phyloP scores from a whole-genome alignment of 108 stramenopile genomes.

The Nitzschia sp. region DNA sequence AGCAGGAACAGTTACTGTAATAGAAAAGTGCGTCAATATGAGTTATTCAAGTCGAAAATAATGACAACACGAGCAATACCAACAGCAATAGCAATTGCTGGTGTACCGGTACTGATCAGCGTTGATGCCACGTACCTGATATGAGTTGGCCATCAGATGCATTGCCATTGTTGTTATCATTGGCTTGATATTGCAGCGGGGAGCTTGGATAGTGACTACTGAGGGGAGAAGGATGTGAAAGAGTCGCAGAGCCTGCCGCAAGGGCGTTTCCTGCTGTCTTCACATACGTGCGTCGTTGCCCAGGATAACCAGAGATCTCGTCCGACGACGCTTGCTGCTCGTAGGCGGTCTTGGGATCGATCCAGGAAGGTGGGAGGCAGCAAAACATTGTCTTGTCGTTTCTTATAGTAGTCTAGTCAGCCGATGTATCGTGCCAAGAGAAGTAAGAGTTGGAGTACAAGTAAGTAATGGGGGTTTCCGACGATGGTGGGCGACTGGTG shows the following conservation, averaged over 20 bases:
- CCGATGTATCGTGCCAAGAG: no score
- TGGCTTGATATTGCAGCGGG: not conserved
- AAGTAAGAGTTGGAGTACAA: no score
- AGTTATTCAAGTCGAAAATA: not conserved
- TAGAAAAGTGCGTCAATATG: not conserved
- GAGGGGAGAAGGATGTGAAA: not conserved
- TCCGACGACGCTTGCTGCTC: slow-evolving; percentile 7
- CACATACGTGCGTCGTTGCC: slow-evolving; percentile 16
- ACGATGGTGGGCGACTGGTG: no score
- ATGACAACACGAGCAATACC: not conserved
- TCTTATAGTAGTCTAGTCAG: no score
- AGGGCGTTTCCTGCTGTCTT: slow-evolving; percentile 32
- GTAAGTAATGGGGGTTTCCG: no score
- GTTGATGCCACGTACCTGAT: slow-evolving; percentile 26
- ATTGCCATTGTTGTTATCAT: not conserved
- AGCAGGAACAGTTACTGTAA: slow-evolving; percentile 31
- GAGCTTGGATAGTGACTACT: not conserved
- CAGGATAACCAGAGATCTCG: slow-evolving; percentile 22
- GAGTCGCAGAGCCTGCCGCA: slow-evolving; percentile 2
- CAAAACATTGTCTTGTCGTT: slow-evolving; percentile 22
- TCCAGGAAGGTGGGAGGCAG: slow-evolving; percentile 10
- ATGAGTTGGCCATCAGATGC: slow-evolving; percentile 8
- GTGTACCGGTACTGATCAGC: no score
- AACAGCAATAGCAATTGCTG: no score
- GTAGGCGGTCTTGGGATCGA: slow-evolving; percentile 15